A percentile compares a stretch with the other conserved stretches of the same genome.
Evolutionary conservation across 2,329 filamentous ascomycete genomes (phyloP).

Genomic region (Penicillium paneum): DNA sequence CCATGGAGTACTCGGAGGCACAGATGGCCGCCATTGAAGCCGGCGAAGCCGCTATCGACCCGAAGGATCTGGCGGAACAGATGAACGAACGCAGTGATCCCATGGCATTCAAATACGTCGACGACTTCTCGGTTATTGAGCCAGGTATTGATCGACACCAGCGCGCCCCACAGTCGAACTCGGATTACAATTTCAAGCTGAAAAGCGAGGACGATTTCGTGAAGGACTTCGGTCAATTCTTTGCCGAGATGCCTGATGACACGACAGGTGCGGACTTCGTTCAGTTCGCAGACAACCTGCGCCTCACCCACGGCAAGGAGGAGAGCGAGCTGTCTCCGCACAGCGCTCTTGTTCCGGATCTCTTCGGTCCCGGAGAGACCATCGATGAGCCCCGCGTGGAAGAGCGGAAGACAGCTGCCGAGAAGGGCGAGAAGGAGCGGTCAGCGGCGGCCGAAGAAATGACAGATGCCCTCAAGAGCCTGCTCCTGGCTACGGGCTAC

Average conservation of each 20-base stretch:
- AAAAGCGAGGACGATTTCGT: conserved; percentile 61
- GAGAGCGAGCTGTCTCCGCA: conserved; percentile 50
- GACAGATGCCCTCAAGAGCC: conserved; percentile 45
- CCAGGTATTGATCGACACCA: conserved; percentile 72
- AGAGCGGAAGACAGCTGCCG: conserved; percentile 24
- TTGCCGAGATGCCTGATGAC: conserved; percentile 51
- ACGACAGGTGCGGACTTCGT: conserved; percentile 44
- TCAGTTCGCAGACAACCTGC: conserved; percentile 46
- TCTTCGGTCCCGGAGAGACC: conserved; percentile 46
- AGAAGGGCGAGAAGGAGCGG: conserved; percentile 29
- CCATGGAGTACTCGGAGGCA: conserved; percentile 69
- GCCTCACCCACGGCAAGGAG: conserved; percentile 51
- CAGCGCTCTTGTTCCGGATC: conserved; percentile 50
- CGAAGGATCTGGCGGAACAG: conserved; percentile 70
- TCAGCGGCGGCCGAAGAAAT: conserved; percentile 33
- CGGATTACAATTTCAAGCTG: conserved; percentile 57
- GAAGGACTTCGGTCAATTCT: conserved; percentile 54
- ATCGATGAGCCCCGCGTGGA: conserved; percentile 30
- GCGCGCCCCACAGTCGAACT: conserved; percentile 49
- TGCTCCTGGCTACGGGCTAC: conserved; percentile 59
- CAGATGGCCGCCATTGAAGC: conserved; percentile 80
- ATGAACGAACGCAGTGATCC: conserved; percentile 69
- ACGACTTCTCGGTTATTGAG: conserved; percentile 75
- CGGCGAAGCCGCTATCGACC: conserved; percentile 72
- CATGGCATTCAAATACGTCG: conserved; percentile 70